A percentile compares a stretch with the other conserved stretches of the same genome.
Conservation (phyloP, 1,139 yeast genomes). For the Suhomyces wounanorum region DNA sequence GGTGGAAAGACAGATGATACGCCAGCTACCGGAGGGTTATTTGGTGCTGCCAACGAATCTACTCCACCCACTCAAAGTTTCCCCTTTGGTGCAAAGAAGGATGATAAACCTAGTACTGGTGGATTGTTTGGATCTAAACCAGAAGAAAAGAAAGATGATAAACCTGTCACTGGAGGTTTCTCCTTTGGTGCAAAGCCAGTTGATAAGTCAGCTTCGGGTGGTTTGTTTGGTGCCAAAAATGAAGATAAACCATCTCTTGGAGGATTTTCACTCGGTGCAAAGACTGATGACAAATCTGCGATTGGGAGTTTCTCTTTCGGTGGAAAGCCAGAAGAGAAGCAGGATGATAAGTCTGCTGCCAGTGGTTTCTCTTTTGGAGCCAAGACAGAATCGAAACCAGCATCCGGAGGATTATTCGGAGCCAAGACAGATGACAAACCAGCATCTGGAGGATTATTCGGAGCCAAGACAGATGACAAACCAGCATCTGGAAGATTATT, state of each 20-base stretch:
- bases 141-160: constrained; percentile 7
- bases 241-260: constrained; percentile 19
- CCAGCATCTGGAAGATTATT: constrained; percentile 18
- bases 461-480: constrained; percentile 24
- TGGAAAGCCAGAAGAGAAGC: constrained; percentile 22
- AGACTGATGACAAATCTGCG: constrained; percentile 16
- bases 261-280: constrained; percentile 18
- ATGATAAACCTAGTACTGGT: constrained; percentile 18
- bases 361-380: constrained; percentile 23
- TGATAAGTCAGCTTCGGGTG: constrained; percentile 19
- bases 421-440: constrained; percentile 16
- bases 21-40: constrained; percentile 22
- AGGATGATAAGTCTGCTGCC: constrained; percentile 18
- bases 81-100: constrained; percentile 24
- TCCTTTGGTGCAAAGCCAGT: constrained; percentile 21
- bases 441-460: constrained; percentile 20
- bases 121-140: constrained; percentile 21
- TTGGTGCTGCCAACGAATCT: constrained; percentile 20
- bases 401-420: constrained; percentile 15
- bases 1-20: constrained; percentile 24
- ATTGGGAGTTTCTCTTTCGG: constrained; percentile 25
- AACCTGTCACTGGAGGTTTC: constrained; percentile 16
- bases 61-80: constrained; percentile 18
- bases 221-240: constrained; percentile 28
- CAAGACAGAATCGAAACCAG: constrained; percentile 22